Base-by-base conservation (phyloP, 1,284 basidiomycete genomes). In the Trametes versicolor region DNA sequence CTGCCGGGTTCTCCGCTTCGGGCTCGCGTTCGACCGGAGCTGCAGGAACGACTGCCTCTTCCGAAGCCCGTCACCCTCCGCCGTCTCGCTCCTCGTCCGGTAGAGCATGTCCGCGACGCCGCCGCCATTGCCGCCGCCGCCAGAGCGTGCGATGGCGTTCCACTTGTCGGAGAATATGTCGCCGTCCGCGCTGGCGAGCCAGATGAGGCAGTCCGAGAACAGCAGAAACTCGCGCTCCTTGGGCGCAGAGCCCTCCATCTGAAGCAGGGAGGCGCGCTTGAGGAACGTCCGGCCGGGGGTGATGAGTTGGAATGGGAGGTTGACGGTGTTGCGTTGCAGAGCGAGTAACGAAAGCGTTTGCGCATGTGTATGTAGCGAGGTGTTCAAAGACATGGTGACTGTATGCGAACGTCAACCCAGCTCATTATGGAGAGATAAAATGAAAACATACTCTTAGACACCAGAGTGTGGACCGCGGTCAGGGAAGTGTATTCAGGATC, bases 351-450 rank as follows among this genome's bases (percentile, higher is more conserved):
- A 77, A 32, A 95, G 84, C 0, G 89, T 93, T 73, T 91, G 87
- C 0, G 90, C 85, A 74, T 96, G 93, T 0, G 86, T 86, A 55
- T 89, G 87, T 25, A 96, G 84, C 4, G 93, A 93, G 0, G 87
- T 86, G 70, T 96, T 92, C 41, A 96, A 82, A 15, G 91, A 90
- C 6, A 80, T 75, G 0, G 93, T 95, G 64, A 96, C 94, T 95
- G 70, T 5, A 70, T 5, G n/a, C n/a, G 55, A 27, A n/a, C 17
- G 36, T 60, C n/a, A 58, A 37, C 12, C 10, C 13, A 36, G 29
- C 8, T 2, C 15, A 27, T 12, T 7, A 27, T 15, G 62, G 63
- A 61, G 50, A 37, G 54, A 15, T 36, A 29, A 34, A 47, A 21
- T 13, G 39, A 27, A 57, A 41, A 27, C 78, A 65, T 66, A 94